Evolutionary conservation across 352 stramenopile species (phyloP), one percentile per base, ranked within the genome.

Genomic region (Globisporangium carolinianum): DNA sequence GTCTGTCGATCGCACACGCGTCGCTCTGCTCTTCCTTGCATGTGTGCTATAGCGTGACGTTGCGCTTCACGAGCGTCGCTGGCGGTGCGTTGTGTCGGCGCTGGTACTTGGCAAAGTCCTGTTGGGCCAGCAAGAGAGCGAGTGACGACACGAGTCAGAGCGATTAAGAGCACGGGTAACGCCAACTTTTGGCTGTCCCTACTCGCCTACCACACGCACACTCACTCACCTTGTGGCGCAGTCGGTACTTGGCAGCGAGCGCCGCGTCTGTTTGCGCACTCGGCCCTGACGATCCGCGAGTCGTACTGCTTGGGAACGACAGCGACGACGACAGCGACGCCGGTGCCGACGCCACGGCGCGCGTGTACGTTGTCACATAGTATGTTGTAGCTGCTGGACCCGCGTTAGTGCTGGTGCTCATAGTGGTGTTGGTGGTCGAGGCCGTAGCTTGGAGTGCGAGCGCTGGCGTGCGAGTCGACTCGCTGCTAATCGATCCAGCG

Each of bases 51-150:
- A 82, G 42, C 41, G 69, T 53, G 55, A 78, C 71, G 14, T 73
- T 71, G 36, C 51, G 71, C 51, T 68, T 67, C 1, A 71, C 64
- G 37, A 79, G 59, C 53, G 71, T 78, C 35, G 67, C 64, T 1
- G 63, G 55, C 32, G 64, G 60, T 0, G 58, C 51, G 47, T 62
- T 66, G 32, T 82, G 68, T 46, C 71, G 76, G 11, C 53, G 42
- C 46, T 80, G 58, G 52, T 84, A 81, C 58, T 81, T 79, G 11
- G 62, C 56, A 43, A 69, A 75, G 36, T 83, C 72, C 63, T 83
- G 24, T 32, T 32, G 24, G 24, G 2, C 2, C 24, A 32, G 3
- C 24, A 32, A 32, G 24, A 32, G 24, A 49, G 66, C 17, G 38
- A 18, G 24, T 1, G 51, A 32, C 35, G 15, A 62, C 32, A 9